Percentiles rank a stretch among this genome's conserved stretches.
phyloP scores from a whole-genome alignment of 2,329 filamentous ascomycete species.

The Aspergillus pseudoterreus region DNA sequence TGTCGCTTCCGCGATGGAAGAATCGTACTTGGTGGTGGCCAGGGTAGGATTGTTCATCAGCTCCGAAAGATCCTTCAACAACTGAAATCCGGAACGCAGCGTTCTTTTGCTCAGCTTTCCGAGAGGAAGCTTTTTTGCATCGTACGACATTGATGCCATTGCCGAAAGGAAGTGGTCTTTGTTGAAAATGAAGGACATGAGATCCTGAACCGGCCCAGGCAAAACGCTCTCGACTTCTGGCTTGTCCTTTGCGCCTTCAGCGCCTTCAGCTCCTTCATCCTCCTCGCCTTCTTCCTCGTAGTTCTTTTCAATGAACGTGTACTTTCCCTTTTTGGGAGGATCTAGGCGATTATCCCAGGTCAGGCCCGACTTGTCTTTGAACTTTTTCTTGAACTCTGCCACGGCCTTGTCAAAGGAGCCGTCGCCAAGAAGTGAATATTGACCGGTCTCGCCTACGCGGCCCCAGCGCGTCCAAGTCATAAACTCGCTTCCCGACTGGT shows the following conservation, averaged over 20 bases:
- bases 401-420: constrained; percentile 40
- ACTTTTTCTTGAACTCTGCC: constrained; percentile 51
- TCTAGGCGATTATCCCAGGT: constrained; percentile 47
- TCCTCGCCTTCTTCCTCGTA: constrained; percentile 65
- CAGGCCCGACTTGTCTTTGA: constrained; percentile 55
- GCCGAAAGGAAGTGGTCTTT: constrained; percentile 63
- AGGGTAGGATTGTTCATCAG: constrained; percentile 56
- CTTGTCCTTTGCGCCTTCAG: constrained; percentile 31
- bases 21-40: constrained; percentile 45
- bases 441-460: constrained; percentile 60
- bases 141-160: constrained; percentile 43
- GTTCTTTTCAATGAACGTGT: constrained; percentile 74
- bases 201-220: constrained; percentile 56
- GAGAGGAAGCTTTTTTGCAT: constrained; percentile 67
- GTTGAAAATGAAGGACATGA: constrained; percentile 84
- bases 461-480: constrained; percentile 77
- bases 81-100: constrained; percentile 69
- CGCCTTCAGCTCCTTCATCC: constrained; percentile 34
- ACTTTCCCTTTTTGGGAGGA: constrained; percentile 56
- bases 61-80: constrained; percentile 70
- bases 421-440: constrained; percentile 39
- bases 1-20: constrained; percentile 40
- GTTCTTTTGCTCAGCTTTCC: constrained; percentile 80
- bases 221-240: constrained; percentile 55
- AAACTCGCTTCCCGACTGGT: constrained; percentile 35